Evolutionary conservation across 352 stramenopile genomes (phyloP).

Genomic region (Pythium periplocum): DNA sequence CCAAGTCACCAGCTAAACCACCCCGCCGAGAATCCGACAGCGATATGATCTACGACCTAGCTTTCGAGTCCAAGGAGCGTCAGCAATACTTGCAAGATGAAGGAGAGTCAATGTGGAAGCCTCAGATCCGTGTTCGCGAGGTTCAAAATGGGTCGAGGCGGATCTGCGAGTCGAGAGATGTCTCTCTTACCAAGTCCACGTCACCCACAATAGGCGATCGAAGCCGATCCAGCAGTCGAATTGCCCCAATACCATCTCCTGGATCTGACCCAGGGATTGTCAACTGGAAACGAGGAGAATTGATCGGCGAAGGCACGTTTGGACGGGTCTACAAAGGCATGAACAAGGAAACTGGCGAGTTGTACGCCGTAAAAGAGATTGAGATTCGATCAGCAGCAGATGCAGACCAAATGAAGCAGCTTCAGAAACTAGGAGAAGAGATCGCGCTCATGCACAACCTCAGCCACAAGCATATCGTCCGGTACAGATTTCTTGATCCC

Average conservation of each 20-base stretch:
- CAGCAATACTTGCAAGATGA: too few relatives aligned
- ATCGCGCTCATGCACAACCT: conserved; percentile 94
- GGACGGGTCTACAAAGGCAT: conserved; percentile 94
- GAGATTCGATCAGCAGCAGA: conserved; percentile 59
- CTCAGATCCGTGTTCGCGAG: too few relatives aligned
- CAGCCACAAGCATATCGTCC: conserved; percentile 94
- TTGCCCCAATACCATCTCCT: not conserved
- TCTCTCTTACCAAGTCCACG: conserved; percentile 46
- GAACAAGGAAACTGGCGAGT: conserved; percentile 88
- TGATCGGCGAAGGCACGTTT: conserved; percentile 95
- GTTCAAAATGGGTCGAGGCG: too few relatives aligned
- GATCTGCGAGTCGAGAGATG: not conserved
- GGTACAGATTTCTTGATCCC: conserved; percentile 36
- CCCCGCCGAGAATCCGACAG: too few relatives aligned
- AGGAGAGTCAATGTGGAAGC: too few relatives aligned
- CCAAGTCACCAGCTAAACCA: conserved; percentile 4
- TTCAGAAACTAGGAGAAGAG: conserved; percentile 83
- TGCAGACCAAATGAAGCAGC: conserved; percentile 47
- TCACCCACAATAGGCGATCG: conserved; percentile 37
- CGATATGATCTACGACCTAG: too few relatives aligned
- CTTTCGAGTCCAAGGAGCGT: too few relatives aligned
- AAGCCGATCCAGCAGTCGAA: conserved; percentile 9
- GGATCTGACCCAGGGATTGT: conserved; percentile 27
- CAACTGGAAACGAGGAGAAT: conserved; percentile 91
- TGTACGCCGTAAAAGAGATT: conserved; percentile 90